Evolutionary conservation across 148 eudicot species (phyloP).

Genomic region (Rhododendron simsii): DNA sequence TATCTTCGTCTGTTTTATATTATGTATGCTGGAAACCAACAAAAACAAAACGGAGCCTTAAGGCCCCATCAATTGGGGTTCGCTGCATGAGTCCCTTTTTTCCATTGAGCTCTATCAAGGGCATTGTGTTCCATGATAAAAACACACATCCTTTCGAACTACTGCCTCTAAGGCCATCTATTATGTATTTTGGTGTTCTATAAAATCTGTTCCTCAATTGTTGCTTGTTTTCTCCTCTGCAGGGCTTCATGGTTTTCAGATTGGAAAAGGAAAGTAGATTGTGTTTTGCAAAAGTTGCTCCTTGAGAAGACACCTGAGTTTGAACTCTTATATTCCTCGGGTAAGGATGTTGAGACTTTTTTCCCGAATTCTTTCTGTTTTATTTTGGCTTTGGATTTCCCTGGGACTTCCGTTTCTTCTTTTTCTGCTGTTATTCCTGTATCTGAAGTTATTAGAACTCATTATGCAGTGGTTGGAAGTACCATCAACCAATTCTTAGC

Average conservation of each 20-base stretch:
- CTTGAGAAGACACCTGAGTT: constrained; percentile 16
- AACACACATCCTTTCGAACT: background rate
- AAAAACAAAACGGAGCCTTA: background rate
- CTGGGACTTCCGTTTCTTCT: constrained; percentile 1
- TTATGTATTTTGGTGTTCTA: background rate
- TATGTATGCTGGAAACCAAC: background rate
- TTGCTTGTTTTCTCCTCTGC: constrained; percentile 11
- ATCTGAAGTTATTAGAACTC: background rate
- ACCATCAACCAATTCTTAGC: constrained; percentile 23
- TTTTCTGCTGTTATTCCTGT: background rate
- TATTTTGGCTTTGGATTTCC: background rate
- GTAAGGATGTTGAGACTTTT: constrained; percentile 29
- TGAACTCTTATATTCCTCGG: constrained; percentile 14
- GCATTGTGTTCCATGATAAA: background rate
- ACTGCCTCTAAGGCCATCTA: background rate
- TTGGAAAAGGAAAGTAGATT: constrained; percentile 49
- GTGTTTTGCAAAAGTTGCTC: constrained; percentile 27
- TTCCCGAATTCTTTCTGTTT: background rate
- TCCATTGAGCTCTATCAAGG: background rate
- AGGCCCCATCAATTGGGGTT: background rate
- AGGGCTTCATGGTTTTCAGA: constrained; percentile 60
- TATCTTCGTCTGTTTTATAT: constrained; percentile 9
- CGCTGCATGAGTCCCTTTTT: background rate
- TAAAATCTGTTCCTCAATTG: background rate
- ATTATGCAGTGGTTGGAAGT: constrained; percentile 32